Evolutionary conservation across 768 basidiomycete genomes (phyloP).

Genomic region (Candolleomyces eurysporus): DNA sequence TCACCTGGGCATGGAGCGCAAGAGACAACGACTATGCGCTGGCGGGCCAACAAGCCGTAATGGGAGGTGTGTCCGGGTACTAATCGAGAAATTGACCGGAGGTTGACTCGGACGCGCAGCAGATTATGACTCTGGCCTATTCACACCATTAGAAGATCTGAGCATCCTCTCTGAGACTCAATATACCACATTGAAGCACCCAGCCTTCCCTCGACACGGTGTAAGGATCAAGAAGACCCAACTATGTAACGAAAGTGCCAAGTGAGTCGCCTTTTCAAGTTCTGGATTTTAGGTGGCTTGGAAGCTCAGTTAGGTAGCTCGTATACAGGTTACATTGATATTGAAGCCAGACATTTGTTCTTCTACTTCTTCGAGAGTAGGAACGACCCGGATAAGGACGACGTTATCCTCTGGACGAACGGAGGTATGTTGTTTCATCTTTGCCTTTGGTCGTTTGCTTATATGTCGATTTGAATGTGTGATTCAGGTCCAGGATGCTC

Average conservation of each 20-base stretch:
- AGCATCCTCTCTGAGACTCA: constrained; percentile 28
- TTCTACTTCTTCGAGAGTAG: constrained; percentile 82
- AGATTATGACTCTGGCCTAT: constrained; percentile 27
- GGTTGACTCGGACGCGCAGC: no score
- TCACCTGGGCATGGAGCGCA: no score
- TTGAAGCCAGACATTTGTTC: constrained; percentile 61
- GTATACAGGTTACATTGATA: constrained; percentile 69
- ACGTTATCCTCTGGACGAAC: constrained; percentile 60
- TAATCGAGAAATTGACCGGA: no score
- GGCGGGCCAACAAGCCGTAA: no score
- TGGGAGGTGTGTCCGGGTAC: no score
- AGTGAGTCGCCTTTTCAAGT: constrained; percentile 22
- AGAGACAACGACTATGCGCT: no score
- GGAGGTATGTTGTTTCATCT: constrained; percentile 43
- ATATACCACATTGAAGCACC: constrained; percentile 42
- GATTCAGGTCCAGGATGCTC: constrained; percentile 6
- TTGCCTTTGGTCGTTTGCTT: no score
- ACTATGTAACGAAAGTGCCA: constrained; percentile 58
- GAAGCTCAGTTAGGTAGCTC: constrained; percentile 26
- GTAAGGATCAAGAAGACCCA: constrained; percentile 58
- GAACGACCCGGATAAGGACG: constrained; percentile 56
- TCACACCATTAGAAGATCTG: constrained; percentile 32
- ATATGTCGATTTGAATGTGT: not conserved
- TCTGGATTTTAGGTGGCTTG: not conserved
- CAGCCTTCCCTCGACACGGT: constrained; percentile 46